Evolutionary conservation across 169 alveolate genomes (phyloP), one percentile per base, ranked within the genome.

Genomic region (Plasmodium blacklocki): DNA sequence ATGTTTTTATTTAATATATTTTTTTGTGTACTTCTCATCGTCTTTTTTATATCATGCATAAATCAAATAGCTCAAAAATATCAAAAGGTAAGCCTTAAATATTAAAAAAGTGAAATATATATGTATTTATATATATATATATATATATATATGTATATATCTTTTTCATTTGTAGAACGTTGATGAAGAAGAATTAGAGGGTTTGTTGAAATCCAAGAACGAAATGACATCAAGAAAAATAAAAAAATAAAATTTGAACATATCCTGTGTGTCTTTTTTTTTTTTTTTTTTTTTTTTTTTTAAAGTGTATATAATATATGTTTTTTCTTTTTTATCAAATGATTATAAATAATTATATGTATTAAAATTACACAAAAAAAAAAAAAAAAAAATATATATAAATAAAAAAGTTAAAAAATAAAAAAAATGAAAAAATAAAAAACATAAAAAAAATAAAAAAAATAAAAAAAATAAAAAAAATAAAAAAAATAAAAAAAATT

Each of bases 1-100:
- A 83, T 83, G 91, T 83, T 83, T 83, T 83, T 83, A 83, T 83
- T 83, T 47, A 83, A 83, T 59, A 68, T 83, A 83, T 83, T 83
- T 67, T 83, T 83, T 83, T 83, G 68, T 83, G 49, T 83, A 54
- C 85, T 83, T 19, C n/a, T 83, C 21, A 83, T 83, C 23, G n/a
- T 52, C 70, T 83, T 83, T 83, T 83, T 83, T 58, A 83, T 83
- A 56, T 83, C 91, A 23, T 83, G 91, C 59, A 60, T 83, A 32
- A 83, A 83, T 67, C 91, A 83, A 50, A 83, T 83, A 68, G 91
- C 91, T 45, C 91, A 83, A 60, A 83, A 83, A 47, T 67, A 83
- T 49, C 91, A 83, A 63, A 68, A 83, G 90, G 90, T 80, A 26
- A 6, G 64, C 1, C 18, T 56, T 5, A 56, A 56, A 56, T 18